Evolutionary conservation across 2,329 filamentous ascomycete species (phyloP).

Genomic region (Diaporthe nobilis): DNA sequence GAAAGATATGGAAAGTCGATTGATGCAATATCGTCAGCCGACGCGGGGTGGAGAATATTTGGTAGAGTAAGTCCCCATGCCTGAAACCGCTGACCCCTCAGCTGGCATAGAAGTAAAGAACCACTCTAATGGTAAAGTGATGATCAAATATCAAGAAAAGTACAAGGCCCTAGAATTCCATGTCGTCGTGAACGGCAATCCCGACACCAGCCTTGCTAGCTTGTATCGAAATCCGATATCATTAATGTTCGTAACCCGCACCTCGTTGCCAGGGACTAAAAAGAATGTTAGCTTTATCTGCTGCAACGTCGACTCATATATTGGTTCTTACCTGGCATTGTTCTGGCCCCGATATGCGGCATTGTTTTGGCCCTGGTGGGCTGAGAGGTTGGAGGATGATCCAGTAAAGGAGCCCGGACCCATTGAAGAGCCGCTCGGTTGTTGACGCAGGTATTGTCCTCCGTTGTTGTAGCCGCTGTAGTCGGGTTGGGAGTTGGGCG

Average conservation of each 20-base stretch:
- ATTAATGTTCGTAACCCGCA: conserved; percentile 65
- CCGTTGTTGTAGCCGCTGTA: conserved; percentile 46
- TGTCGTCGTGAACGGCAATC: conserved; percentile 42
- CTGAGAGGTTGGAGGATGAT: conserved; percentile 51
- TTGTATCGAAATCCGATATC: conserved; percentile 39
- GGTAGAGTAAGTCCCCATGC: conserved; percentile 25
- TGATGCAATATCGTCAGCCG: conserved; percentile 25
- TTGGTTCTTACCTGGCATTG: conserved; percentile 60
- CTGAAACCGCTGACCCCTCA: conserved; percentile 26
- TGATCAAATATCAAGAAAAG: conserved; percentile 40
- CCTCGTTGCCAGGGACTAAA: conserved; percentile 69
- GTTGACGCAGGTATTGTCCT: conserved; percentile 45
- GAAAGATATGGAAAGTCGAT: conserved; percentile 27
- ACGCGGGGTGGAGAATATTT: background rate
- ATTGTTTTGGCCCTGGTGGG: conserved; percentile 57
- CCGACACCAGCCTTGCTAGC: conserved; percentile 32
- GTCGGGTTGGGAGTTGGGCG: conserved; percentile 45
- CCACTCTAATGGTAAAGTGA: conserved; percentile 39
- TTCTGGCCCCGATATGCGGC: conserved; percentile 56
- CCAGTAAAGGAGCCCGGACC: conserved; percentile 50
- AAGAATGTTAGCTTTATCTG: conserved; percentile 45
- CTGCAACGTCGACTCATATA: background rate
- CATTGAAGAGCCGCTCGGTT: conserved; percentile 45
- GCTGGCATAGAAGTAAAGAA: conserved; percentile 31
- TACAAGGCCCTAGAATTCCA: conserved; percentile 40